phyloP scores from a whole-genome alignment of 106 monocot species.

The Agapanthus africanus region DNA sequence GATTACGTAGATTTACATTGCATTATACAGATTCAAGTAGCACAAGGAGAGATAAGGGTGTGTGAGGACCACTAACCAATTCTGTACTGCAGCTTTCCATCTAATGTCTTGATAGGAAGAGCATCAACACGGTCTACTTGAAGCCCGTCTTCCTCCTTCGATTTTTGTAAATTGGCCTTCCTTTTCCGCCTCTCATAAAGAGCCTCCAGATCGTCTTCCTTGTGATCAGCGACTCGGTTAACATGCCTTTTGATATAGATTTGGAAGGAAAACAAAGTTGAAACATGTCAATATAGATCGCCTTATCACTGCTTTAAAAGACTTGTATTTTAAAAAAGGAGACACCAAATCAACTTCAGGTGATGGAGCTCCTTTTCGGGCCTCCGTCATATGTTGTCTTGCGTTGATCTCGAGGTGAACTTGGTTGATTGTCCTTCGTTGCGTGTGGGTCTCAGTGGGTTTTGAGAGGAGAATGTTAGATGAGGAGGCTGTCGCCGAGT shows the following conservation, averaged over 20 bases:
- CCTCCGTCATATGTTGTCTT: no score
- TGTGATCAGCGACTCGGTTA: conserved; percentile 49
- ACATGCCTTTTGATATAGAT: conserved; percentile 57
- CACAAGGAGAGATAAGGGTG: neutral
- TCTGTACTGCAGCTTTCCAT: conserved; percentile 57
- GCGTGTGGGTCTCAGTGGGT: no score
- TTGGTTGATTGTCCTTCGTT: no score
- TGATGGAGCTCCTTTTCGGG: no score
- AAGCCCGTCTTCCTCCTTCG: conserved; percentile 28
- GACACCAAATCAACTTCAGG: no score
- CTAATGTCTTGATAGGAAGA: conserved; percentile 81
- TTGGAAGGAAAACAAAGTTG: conserved; percentile 5
- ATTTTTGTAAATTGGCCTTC: conserved; percentile 31
- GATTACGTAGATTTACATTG: neutral
- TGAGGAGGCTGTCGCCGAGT: no score
- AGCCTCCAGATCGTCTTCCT: conserved; percentile 81
- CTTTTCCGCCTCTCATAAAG: conserved; percentile 69
- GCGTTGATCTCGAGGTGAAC: no score
- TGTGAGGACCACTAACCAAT: conserved; percentile 38
- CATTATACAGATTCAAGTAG: neutral
- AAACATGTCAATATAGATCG: no score
- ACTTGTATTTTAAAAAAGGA: no score
- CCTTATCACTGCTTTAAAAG: no score
- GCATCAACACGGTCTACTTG: conserved; percentile 80
- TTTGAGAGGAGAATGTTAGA: no score